These are phyloP conservation scores for Trichoderma koningii DNA, from an alignment of 2,329 filamentous ascomycete species.

Conservation along the genomic window DNA sequence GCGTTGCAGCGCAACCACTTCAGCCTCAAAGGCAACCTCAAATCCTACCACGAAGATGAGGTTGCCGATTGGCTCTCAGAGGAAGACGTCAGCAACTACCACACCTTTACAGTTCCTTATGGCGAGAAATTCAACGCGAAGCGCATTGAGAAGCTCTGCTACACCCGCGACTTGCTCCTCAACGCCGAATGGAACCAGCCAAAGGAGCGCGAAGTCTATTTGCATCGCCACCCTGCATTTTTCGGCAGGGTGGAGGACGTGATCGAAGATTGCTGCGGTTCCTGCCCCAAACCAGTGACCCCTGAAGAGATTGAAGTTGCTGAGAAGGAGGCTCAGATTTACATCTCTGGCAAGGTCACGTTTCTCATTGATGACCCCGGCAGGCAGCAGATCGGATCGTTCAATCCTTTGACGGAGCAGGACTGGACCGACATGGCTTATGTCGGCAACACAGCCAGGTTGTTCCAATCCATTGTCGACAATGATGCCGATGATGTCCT, in stretches of 20 bases:
- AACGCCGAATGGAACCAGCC: slow-evolving; percentile 86
- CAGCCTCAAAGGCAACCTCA: slow-evolving; percentile 68
- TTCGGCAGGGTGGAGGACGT: slow-evolving; percentile 76
- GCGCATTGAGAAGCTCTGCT: slow-evolving; percentile 79
- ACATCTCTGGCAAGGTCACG: slow-evolving; percentile 70
- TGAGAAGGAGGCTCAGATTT: slow-evolving; percentile 72
- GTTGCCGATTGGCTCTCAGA: slow-evolving; percentile 80
- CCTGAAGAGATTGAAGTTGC: slow-evolving; percentile 71
- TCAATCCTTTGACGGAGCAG: slow-evolving; percentile 77
- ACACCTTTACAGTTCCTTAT: slow-evolving; percentile 74
- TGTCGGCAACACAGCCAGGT: slow-evolving; percentile 71
- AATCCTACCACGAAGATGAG: slow-evolving; percentile 75
- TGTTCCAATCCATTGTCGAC: slow-evolving; percentile 82
- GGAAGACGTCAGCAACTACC: slow-evolving; percentile 76
- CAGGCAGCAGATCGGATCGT: slow-evolving; percentile 69
- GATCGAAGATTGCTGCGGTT: slow-evolving; percentile 78
- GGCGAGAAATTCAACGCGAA: slow-evolving; percentile 63
- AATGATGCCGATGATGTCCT: slow-evolving; percentile 69
- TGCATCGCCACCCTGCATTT: slow-evolving; percentile 84
- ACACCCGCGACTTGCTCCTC: slow-evolving; percentile 76
- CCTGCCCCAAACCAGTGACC: slow-evolving; percentile 69
- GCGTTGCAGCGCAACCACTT: slow-evolving; percentile 46
- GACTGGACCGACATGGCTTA: slow-evolving; percentile 95
- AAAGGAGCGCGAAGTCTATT: slow-evolving; percentile 71
- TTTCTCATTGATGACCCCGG: slow-evolving; percentile 84